phyloP scores from a whole-genome alignment of 164 flowering plant genomes.

The Kingdonia uniflora region DNA sequence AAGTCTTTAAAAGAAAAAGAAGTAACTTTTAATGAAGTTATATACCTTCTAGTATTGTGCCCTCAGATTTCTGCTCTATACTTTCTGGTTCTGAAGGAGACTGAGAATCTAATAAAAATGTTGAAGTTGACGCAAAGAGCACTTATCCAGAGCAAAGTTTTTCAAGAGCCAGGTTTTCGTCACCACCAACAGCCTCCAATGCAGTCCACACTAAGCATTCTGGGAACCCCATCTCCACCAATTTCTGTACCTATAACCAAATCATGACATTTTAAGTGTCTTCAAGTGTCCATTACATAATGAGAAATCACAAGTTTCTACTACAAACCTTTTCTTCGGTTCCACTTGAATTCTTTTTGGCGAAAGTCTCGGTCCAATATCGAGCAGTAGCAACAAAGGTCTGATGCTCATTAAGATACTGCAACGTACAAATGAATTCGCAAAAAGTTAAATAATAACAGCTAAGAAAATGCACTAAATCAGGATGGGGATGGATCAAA shows the following conservation, averaged over 20 bases:
- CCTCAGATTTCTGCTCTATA: too few relatives aligned
- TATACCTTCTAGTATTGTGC: too few relatives aligned
- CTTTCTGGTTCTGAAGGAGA: too few relatives aligned
- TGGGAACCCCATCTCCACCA: slow-evolving; percentile 83
- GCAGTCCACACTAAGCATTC: slow-evolving; percentile 50
- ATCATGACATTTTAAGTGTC: too few relatives aligned
- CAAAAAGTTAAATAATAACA: not conserved
- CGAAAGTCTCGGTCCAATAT: slow-evolving; percentile 97
- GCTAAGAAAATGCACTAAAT: not conserved
- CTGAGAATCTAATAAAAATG: too few relatives aligned
- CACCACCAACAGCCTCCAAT: slow-evolving; percentile 54
- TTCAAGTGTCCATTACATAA: too few relatives aligned
- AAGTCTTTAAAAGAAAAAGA: too few relatives aligned
- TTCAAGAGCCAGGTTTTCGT: slow-evolving; percentile 77
- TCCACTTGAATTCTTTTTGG: slow-evolving; percentile 61
- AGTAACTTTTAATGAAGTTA: too few relatives aligned
- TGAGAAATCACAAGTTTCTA: too few relatives aligned
- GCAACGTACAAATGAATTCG: slow-evolving; percentile 12
- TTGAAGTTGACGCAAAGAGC: too few relatives aligned
- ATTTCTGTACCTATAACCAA: slow-evolving; percentile 44
- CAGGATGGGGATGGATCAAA: slow-evolving; percentile 7
- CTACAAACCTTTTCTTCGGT: slow-evolving; percentile 78
- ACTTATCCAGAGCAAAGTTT: slow-evolving; percentile 58
- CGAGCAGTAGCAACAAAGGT: slow-evolving; percentile 86
- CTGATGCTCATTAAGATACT: slow-evolving; percentile 76